These are phyloP conservation scores for Pythium folliculosum DNA, from an alignment of 352 stramenopile genomes.

Conservation along the genomic window DNA sequence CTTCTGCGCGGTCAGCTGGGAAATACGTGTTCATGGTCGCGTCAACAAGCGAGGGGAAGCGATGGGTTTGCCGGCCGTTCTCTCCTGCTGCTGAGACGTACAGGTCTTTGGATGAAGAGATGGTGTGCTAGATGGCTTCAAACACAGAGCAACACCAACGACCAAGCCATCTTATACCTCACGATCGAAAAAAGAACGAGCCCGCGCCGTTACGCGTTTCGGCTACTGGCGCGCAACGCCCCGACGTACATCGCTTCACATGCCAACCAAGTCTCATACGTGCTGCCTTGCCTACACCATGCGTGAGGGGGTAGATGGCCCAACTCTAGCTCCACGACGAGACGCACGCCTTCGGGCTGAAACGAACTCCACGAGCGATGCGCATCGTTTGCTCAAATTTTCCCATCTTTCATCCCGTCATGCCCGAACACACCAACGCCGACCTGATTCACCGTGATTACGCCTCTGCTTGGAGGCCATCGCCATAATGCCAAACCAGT, in stretches of 20 bases:
- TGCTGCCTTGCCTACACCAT: too few species aligned
- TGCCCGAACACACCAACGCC: not conserved
- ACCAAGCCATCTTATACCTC: too few species aligned
- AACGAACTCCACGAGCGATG: not conserved
- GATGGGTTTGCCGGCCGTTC: not conserved
- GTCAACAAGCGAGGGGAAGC: not conserved
- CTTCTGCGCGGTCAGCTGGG: not conserved
- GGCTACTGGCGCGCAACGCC: not conserved
- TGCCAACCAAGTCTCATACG: too few species aligned
- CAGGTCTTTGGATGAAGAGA: not conserved
- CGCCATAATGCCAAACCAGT: too few species aligned
- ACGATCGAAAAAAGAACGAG: not conserved
- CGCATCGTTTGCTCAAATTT: not conserved
- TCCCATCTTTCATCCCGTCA: not conserved
- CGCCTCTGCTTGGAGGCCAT: not conserved
- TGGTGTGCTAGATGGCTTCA: not conserved
- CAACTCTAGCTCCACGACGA: too few species aligned
- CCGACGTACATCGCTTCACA: too few species aligned
- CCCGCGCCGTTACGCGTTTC: not conserved
- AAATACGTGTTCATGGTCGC: not conserved
- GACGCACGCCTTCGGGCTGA: not conserved
- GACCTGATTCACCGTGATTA: not conserved
- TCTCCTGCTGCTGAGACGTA: not conserved
- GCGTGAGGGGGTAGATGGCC: too few species aligned
- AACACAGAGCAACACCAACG: not conserved